These are phyloP conservation scores for sunflower (Helianthus annuus) DNA, from an alignment of 129 eudicot species.

Conservation along the genomic window DNA sequence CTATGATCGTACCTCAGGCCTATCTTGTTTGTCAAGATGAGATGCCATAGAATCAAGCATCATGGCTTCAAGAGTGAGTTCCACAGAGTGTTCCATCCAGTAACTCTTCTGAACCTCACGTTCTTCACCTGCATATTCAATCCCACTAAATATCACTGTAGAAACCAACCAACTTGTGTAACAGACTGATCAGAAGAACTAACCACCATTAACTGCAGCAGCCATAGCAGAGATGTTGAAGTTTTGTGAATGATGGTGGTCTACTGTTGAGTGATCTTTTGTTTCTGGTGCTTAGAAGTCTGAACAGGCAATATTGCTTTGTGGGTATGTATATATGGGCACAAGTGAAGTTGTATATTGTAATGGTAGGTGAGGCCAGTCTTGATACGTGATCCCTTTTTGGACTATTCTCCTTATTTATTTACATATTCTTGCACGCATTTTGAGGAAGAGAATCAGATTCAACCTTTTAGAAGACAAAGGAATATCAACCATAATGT, in stretches of 20 bases:
- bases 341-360: not conserved
- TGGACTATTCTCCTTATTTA: slow-evolving; percentile 11
- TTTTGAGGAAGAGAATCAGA: not conserved
- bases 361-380: slow-evolving; percentile 21
- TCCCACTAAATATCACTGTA: too few species aligned
- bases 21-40: slow-evolving; percentile 85
- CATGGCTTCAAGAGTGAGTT: slow-evolving; percentile 8
- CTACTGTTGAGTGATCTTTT: slow-evolving; percentile 57
- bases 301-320: not conserved
- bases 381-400: slow-evolving; percentile 22
- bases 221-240: slow-evolving; percentile 36
- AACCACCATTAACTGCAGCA: slow-evolving; percentile 43
- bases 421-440: not conserved
- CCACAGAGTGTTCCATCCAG: slow-evolving; percentile 48
- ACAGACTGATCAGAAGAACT: not conserved
- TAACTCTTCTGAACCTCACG: slow-evolving; percentile 82
- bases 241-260: slow-evolving; percentile 71
- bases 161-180: too few species aligned
- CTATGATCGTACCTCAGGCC: slow-evolving; percentile 2
- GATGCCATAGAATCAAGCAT: slow-evolving; percentile 35
- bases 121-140: slow-evolving; percentile 46
- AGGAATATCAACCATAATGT: too few species aligned
- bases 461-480: too few species aligned
- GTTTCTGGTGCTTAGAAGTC: slow-evolving; percentile 60
- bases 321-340: not conserved